Evolutionary conservation across 148 eudicot genomes (phyloP).

Genomic region (Selenicereus undatus): DNA sequence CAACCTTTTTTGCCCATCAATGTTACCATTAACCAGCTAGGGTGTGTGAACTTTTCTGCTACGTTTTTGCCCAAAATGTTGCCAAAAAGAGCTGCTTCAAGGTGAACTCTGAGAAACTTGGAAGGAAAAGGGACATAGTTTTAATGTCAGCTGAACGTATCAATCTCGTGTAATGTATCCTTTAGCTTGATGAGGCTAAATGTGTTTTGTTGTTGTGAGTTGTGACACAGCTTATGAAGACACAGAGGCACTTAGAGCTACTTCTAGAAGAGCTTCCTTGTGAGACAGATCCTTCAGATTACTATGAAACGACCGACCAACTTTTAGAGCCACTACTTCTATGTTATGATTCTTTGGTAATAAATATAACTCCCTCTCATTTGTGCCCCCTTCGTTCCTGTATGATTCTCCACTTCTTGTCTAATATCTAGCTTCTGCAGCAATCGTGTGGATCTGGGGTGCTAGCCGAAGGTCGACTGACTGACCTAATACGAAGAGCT

Average conservation of each 20-base stretch:
- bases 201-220: constrained; percentile 11
- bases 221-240: constrained; percentile 68
- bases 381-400: neutral
- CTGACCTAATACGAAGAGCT: constrained; percentile 85
- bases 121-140: too few species aligned
- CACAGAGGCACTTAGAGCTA: constrained; percentile 67
- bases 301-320: constrained; percentile 69
- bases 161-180: neutral
- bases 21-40: too few species aligned
- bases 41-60: too few species aligned
- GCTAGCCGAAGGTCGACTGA: constrained; percentile 90
- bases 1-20: too few species aligned
- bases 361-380: neutral
- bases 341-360: constrained; percentile 91
- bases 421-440: constrained; percentile 37
- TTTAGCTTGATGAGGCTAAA: neutral
- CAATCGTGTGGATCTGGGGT: constrained; percentile 83
- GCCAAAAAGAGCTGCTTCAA: too few species aligned
- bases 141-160: neutral
- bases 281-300: constrained; percentile 61
- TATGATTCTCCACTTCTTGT: neutral
- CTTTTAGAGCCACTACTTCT: constrained; percentile 75
- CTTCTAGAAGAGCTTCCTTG: constrained; percentile 80
- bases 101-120: too few species aligned
- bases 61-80: too few species aligned